Evolutionary conservation across 371 early-diverging fungal genomes (phyloP).

Genomic region (Mortierella sp.): DNA sequence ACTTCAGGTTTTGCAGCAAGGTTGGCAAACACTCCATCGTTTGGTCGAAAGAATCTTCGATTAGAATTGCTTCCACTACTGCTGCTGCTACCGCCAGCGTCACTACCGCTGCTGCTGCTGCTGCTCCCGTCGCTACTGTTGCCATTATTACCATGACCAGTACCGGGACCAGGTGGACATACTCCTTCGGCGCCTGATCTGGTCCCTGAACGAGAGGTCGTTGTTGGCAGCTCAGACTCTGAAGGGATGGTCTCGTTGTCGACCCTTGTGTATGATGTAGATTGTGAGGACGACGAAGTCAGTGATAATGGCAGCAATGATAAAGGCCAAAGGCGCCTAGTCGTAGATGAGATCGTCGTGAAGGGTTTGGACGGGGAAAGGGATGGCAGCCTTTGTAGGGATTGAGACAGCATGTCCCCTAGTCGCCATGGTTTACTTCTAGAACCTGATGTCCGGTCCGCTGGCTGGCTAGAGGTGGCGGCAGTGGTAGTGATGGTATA

Average conservation of each 20-base stretch:
- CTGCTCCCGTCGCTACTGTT: background rate
- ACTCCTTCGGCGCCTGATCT: conserved; percentile 13
- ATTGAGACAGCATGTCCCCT: too few species aligned
- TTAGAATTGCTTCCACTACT: background rate
- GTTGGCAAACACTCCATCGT: conserved; percentile 66
- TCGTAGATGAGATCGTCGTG: background rate
- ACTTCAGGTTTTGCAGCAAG: conserved; percentile 66
- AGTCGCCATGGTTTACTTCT: background rate
- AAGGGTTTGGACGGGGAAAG: background rate
- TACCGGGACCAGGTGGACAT: too few species aligned
- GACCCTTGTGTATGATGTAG: background rate
- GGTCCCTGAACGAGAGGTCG: background rate
- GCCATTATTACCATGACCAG: too few species aligned
- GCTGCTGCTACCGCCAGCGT: background rate
- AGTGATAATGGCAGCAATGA: background rate
- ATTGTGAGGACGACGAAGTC: background rate
- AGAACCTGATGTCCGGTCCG: background rate
- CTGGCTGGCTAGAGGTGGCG: background rate
- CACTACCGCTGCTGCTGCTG: conserved; percentile 5
- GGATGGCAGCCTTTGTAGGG: too few species aligned
- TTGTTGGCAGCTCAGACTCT: too few species aligned
- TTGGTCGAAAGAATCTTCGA: conserved; percentile 3
- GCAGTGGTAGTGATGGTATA: background rate
- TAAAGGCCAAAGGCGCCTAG: background rate
- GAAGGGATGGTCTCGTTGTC: background rate